These are phyloP conservation scores for Cicer judaicum DNA, from an alignment of 306 rosid genomes.

Conservation along the genomic window DNA sequence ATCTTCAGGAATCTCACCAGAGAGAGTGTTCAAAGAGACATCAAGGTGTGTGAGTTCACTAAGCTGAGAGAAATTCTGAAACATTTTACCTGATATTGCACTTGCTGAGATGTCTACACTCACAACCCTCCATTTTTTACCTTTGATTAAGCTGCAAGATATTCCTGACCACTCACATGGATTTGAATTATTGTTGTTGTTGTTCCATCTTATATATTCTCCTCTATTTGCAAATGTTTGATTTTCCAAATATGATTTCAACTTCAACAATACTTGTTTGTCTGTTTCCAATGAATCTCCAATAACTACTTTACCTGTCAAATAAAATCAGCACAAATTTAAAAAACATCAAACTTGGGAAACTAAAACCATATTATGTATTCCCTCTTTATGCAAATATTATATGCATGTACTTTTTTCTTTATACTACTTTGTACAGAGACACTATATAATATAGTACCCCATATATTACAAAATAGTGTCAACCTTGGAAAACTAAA, in stretches of 20 bases:
- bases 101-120: constrained; percentile 54
- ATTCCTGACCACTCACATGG: constrained; percentile 79
- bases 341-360: too few species aligned
- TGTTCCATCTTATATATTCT: constrained; percentile 64
- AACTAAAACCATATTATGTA: constrained; percentile 12
- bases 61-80: constrained; percentile 65
- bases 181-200: constrained; percentile 37
- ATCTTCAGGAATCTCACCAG: constrained; percentile 62
- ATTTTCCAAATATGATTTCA: constrained; percentile 57
- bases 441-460: constrained; percentile 23
- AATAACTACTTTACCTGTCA: constrained; percentile 53
- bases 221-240: constrained; percentile 62
- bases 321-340: background rate
- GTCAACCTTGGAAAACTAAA: background rate
- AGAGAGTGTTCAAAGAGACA: constrained; percentile 69
- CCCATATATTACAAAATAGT: background rate
- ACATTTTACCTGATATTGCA: constrained; percentile 58
- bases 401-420: too few species aligned
- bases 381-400: background rate
- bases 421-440: too few species aligned
- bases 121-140: constrained; percentile 49
- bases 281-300: constrained; percentile 62
- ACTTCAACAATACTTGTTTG: constrained; percentile 57
- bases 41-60: constrained; percentile 70
- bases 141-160: constrained; percentile 47